Evolutionary conservation across 345 rosid species (phyloP).

Genomic region (Turritis glabra): DNA sequence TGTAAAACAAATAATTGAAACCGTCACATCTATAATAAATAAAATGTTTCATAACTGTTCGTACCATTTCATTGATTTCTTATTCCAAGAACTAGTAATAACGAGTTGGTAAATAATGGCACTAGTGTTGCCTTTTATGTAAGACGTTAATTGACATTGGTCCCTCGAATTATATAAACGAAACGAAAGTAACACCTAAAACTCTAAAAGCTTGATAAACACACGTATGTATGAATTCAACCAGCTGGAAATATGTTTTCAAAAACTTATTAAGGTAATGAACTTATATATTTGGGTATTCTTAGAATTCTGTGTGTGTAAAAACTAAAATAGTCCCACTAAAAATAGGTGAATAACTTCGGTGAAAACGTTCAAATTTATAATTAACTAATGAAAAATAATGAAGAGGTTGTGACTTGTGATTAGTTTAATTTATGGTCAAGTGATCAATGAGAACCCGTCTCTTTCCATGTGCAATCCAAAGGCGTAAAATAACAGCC

Average conservation of each 20-base stretch:
- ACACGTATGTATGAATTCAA: background rate
- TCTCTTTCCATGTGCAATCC: conserved; percentile 38
- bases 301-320: background rate
- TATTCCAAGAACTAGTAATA: background rate
- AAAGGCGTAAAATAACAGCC: background rate
- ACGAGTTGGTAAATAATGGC: no score
- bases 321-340: background rate
- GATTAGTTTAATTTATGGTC: conserved; percentile 17
- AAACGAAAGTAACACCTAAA: no score
- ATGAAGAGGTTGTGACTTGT: background rate
- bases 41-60: background rate
- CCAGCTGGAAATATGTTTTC: background rate
- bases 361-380: no score
- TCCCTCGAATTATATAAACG: no score
- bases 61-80: background rate
- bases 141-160: background rate
- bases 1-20: background rate
- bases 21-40: background rate
- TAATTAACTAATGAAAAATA: background rate
- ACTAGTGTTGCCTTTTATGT: background rate
- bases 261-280: no score
- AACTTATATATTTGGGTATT: background rate
- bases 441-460: conserved; percentile 11
- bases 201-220: background rate
- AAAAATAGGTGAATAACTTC: background rate